Evolutionary conservation across 306 rosid species (phyloP).

Genomic region (Biancaea sappan): DNA sequence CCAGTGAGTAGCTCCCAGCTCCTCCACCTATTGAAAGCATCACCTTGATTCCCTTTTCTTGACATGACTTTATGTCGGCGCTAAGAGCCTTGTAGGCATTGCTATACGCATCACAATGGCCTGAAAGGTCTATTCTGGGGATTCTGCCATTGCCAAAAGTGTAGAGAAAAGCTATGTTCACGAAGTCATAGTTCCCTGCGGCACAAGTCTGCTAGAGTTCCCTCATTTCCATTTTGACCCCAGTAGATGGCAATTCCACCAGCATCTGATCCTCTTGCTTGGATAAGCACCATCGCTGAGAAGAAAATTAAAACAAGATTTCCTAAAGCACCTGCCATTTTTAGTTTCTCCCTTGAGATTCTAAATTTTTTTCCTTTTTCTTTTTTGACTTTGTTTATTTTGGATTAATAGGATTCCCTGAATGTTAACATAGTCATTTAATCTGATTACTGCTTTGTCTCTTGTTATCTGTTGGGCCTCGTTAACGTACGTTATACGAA

Average conservation of each 20-base stretch:
- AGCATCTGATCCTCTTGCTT: constrained; percentile 20
- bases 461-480: not conserved
- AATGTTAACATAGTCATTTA: not conserved
- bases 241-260: constrained; percentile 33
- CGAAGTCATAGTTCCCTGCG: constrained; percentile 36
- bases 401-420: constrained; percentile 2
- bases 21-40: constrained; percentile 65
- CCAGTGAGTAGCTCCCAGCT: constrained; percentile 51
- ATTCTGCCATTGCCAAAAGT: constrained; percentile 21
- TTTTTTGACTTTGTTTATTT: not conserved
- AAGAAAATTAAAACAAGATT: constrained; percentile 5
- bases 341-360: not conserved
- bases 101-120: constrained; percentile 33
- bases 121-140: constrained; percentile 27
- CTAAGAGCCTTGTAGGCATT: constrained; percentile 13
- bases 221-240: constrained; percentile 40
- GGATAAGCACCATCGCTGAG: constrained; percentile 10
- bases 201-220: constrained; percentile 32
- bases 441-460: constrained; percentile 19
- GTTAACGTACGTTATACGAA: constrained; percentile 7
- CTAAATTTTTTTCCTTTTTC: not conserved
- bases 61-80: constrained; percentile 26
- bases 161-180: constrained; percentile 31
- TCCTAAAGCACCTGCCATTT: constrained; percentile 23
- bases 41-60: constrained; percentile 42